Evolutionary conservation across 2,329 filamentous ascomycete genomes (phyloP), one percentile per base, ranked within the genome.

Genomic region (Cryphonectria japonica): DNA sequence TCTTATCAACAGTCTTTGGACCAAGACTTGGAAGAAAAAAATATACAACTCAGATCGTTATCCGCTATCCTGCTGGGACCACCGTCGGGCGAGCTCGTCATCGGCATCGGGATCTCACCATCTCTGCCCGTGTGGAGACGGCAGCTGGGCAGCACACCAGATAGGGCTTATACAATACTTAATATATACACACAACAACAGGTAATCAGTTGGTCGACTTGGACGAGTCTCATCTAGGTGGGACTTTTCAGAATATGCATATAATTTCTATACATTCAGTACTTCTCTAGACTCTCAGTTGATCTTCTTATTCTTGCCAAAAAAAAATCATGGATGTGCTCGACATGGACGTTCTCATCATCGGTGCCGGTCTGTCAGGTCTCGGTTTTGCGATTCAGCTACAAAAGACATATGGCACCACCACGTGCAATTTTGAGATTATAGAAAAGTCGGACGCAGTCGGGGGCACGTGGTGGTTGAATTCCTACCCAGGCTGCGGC

Each of bases 381-480:
- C 61, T 63, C n/a, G 61, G 61, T 0, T 63, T 41, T 19, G 61
- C 61, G 3, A 63, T 63, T n/a, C 61, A 29, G n/a, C 61, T 63
- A 43, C 61, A 63, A 39, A 63, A 46, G n/a, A 16, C 26, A 63
- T 63, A 63, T 6, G 22, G n/a, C 61, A 41, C 41, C 13, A 9
- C 41, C 11, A 9, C 37, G 6, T 39, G 34, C 19, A 63, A 26
- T 1, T 63, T 29, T n/a, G 61, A 63, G 61, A 32, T 63, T 26
- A 63, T 63, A 46, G 61, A 63, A 26, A 63, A 63, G 61, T 26
- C 39, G 13, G n/a, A n/a, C 14, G 46, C 61, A 14, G 64, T 73
- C 59, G 73, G 73, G 19, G 71, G 73, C 5, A 74, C 73, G 11
- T 74, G 73, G 72, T 72, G 69, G 52, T 69, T 69, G 46, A 74